Conservation (phyloP, 2,329 filamentous ascomycete species). For the Pyrenochaeta sp. region DNA sequence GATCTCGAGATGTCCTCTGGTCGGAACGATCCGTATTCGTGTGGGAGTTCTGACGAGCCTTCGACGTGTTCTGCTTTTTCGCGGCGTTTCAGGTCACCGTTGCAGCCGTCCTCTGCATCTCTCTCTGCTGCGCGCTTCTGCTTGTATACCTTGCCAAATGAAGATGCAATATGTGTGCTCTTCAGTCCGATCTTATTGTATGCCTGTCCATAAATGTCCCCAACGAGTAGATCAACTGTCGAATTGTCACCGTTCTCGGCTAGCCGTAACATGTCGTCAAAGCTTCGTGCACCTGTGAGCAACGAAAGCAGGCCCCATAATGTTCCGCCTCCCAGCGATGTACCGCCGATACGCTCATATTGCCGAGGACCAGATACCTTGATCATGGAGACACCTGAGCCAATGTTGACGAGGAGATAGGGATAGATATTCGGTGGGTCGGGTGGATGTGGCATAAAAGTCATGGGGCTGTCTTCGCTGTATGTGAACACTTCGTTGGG, state of each 20-base stretch:
- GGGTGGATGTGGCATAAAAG: constrained; percentile 78
- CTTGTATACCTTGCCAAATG: constrained; percentile 95
- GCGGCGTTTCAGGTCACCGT: constrained; percentile 57
- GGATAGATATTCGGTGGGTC: constrained; percentile 78
- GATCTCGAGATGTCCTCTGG: constrained; percentile 88
- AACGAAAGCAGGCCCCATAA: constrained; percentile 94
- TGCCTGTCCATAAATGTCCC: constrained; percentile 96
- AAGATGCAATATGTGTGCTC: constrained; percentile 93
- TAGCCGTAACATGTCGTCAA: constrained; percentile 95
- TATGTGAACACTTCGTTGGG: constrained; percentile 97
- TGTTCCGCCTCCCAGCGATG: constrained; percentile 94
- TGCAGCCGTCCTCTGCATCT: constrained; percentile 74
- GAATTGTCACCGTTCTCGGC: constrained; percentile 92
- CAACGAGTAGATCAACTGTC: constrained; percentile 94
- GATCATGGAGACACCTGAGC: constrained; percentile 95
- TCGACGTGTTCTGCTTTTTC: constrained; percentile 46
- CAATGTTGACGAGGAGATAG: constrained; percentile 97
- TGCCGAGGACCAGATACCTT: constrained; percentile 91
- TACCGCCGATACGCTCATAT: constrained; percentile 91
- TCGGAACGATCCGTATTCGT: constrained; percentile 66
- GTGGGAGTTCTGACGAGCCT: constrained; percentile 38
- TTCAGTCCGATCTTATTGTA: constrained; percentile 97
- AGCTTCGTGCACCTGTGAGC: constrained; percentile 91
- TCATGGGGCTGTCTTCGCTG: constrained; percentile 82
- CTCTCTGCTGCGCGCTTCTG: constrained; percentile 86